Base-by-base conservation (phyloP, 1,139 yeast genomes). In the Debaryomyces udenii region DNA sequence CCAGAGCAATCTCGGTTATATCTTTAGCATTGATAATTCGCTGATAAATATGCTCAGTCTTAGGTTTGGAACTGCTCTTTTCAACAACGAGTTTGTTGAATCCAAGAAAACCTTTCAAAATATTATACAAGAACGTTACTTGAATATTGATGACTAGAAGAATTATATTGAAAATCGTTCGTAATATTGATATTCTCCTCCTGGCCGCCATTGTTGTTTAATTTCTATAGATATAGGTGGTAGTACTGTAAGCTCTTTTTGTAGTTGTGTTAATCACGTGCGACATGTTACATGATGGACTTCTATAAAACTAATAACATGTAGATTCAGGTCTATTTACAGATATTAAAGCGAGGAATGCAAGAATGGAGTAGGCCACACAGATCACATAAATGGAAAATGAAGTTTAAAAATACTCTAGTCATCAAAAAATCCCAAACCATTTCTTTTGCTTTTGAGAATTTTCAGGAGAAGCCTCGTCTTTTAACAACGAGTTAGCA, bases 1-100 rank as follows among this genome's bases (percentile, higher is more conserved):
- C 58, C 3, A 62, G 68, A 33, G 87, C 87, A 48, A 88, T 80
- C 34, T 83, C 87, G 26, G 75, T 78, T 35, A 86, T 83, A 40
- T 83, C 81, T 2, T 64, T 60, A 2, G 83, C 76, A 23, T 62
- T 37, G n/a, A 43, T 39, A 10, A 48, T 37, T 14, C 39, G 33
- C 13, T 41, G 28, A 10, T 37, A 23, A 4, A 40, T 23, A 14
- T 24, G 31, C 5, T 31, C 31, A 22, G 23, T 17, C 9, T 39
- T 22, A 6, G 16, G n/a, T 3, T 38, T 27, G 15, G 31, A 33
- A 29, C 11, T 23, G 17, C 20, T 18, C n/a, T 18, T 24, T 15
- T 11, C 15, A 22, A 16, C 15, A n/a, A 18, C 22, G 9, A 17
- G 7, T 7, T 38, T 32, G 31, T 7, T 7, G 5, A 18, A n/a